Conservation (phyloP, 2,329 filamentous ascomycete genomes). For the Aspergillus novoparasiticus region DNA sequence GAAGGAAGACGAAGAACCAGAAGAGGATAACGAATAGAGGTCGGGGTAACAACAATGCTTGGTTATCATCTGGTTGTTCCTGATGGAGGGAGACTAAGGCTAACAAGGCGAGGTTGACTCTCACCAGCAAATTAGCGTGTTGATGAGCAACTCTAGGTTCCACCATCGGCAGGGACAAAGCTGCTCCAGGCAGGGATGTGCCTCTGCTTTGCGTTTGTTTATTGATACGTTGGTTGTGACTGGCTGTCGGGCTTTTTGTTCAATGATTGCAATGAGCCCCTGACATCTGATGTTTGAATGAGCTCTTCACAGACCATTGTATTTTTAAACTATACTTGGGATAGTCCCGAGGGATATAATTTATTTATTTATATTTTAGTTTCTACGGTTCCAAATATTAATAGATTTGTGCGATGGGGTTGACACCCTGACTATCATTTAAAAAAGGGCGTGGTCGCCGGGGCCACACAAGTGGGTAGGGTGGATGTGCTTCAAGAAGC, state of each 20-base stretch:
- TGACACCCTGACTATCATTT: slow-evolving; percentile 10
- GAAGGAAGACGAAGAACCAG: slow-evolving; percentile 29
- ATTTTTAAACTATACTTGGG: neutral
- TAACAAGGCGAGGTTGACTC: neutral
- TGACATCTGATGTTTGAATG: neutral
- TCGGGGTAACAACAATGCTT: neutral
- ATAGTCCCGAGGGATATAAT: neutral
- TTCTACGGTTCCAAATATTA: neutral
- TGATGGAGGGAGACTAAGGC: neutral
- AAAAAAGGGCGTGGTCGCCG: slow-evolving; percentile 30
- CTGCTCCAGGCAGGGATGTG: neutral
- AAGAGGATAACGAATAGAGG: neutral
- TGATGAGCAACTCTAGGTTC: neutral
- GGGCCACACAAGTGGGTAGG: slow-evolving; percentile 31
- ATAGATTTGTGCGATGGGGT: slow-evolving; percentile 26
- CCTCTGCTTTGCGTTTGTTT: neutral
- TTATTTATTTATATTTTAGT: neutral
- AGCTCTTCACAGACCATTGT: neutral
- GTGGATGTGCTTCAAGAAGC: slow-evolving; percentile 29
- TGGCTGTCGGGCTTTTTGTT: neutral
- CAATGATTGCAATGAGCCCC: neutral
- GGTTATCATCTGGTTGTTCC: neutral
- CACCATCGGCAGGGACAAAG: neutral
- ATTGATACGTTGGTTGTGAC: neutral
- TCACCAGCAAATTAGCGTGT: neutral